These are phyloP conservation scores for Pouteria campechiana DNA, from an alignment of 179 eudicot species.

Conservation along the genomic window DNA sequence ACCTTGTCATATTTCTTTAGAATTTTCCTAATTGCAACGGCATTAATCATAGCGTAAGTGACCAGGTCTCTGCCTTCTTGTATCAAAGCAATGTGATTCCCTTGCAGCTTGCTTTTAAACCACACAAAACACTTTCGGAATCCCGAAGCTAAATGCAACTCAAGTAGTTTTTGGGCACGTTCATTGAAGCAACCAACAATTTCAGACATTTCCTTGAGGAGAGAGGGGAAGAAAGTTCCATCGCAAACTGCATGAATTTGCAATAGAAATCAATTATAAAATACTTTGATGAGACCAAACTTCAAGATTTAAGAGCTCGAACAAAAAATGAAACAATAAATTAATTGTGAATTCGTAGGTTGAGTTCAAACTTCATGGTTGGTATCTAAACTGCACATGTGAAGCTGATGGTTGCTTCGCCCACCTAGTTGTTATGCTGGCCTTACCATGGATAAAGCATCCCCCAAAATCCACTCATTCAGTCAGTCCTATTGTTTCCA, in stretches of 20 bases:
- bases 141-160: conserved; percentile 69
- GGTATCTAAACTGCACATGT: too few relatives aligned
- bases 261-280: background rate
- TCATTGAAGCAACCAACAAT: conserved; percentile 77
- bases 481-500: too few relatives aligned
- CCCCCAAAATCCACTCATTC: too few relatives aligned
- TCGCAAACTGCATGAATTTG: conserved; percentile 56
- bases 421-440: too few relatives aligned
- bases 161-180: conserved; percentile 73
- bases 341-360: too few relatives aligned
- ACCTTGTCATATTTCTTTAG: conserved; percentile 96
- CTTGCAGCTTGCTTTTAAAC: conserved; percentile 51
- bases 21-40: conserved; percentile 82
- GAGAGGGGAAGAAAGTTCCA: conserved; percentile 84
- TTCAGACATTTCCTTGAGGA: conserved; percentile 77
- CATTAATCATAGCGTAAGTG: conserved; percentile 73
- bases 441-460: too few relatives aligned
- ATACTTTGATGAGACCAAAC: too few relatives aligned
- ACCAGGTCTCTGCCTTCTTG: conserved; percentile 81
- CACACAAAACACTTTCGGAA: conserved; percentile 54
- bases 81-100: conserved; percentile 45
- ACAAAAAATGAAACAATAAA: background rate
- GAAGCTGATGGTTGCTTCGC: too few relatives aligned
- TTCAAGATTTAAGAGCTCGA: background rate
- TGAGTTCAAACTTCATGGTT: too few relatives aligned